phyloP scores from a whole-genome alignment of 768 basidiomycete genomes.

The Sarcomyxa edulis region DNA sequence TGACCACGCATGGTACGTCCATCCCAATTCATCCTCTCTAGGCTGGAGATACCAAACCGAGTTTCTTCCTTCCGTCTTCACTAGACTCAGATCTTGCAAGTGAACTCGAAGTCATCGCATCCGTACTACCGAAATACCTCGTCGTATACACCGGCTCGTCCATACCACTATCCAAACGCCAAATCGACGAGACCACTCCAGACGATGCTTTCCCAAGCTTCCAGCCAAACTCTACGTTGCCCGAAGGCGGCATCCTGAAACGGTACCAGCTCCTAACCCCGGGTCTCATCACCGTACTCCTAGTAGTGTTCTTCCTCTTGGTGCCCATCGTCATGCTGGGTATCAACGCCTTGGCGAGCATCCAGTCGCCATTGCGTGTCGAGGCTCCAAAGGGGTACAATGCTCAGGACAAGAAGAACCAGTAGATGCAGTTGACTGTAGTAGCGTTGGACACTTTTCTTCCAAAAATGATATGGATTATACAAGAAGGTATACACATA shows the following conservation, averaged over 20 bases:
- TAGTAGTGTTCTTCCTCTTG: conserved; percentile 62
- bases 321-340: conserved; percentile 63
- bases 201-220: conserved; percentile 12
- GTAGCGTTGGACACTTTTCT: too few relatives aligned
- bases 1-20: conserved; percentile 52
- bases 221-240: conserved; percentile 28
- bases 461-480: too few relatives aligned
- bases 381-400: conserved; percentile 63
- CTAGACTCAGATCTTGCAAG: conserved; percentile 40
- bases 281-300: conserved; percentile 59
- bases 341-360: conserved; percentile 63
- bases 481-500: too few relatives aligned
- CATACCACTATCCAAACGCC: conserved; percentile 34
- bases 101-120: conserved; percentile 44
- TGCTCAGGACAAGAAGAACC: conserved; percentile 71
- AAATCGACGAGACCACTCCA: conserved; percentile 16
- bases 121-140: conserved; percentile 54
- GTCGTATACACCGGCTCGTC: conserved; percentile 60
- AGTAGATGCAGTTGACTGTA: too few relatives aligned
- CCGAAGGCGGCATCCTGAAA: conserved; percentile 58
- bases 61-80: not conserved
- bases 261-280: conserved; percentile 77
- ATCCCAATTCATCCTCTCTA: not conserved
- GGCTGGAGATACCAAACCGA: too few relatives aligned
- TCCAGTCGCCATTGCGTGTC: conserved; percentile 62